Conservation (phyloP, 1,139 yeast genomes). For the Blastobotrys elegans region DNA sequence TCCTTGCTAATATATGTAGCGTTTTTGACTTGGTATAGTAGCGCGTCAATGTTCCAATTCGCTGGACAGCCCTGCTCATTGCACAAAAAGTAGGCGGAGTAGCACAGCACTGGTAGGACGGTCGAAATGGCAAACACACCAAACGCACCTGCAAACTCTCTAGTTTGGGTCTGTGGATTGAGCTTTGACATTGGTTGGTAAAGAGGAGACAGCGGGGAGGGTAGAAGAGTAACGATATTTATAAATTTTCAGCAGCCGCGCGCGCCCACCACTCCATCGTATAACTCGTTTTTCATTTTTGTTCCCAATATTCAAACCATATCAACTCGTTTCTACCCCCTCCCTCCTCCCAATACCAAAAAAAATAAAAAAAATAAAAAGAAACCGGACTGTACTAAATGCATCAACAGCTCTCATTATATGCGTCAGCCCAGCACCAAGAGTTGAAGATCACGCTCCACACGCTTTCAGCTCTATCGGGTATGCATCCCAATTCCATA, state of each 20-base stretch:
- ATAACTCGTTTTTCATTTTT: neutral
- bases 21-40: slow-evolving; percentile 32
- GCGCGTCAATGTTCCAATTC: slow-evolving; percentile 19
- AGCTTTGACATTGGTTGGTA: slow-evolving; percentile 29
- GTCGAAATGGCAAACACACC: slow-evolving; percentile 68
- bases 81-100: slow-evolving; percentile 49
- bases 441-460: slow-evolving; percentile 33
- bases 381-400: slow-evolving; percentile 18
- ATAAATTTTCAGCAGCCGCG: neutral
- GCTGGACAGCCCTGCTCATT: slow-evolving; percentile 35
- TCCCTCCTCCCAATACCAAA: neutral
- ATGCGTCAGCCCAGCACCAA: slow-evolving; percentile 29
- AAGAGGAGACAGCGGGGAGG: neutral
- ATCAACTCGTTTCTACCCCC: no score
- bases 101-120: slow-evolving; percentile 61
- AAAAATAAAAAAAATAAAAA: neutral
- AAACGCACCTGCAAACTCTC: slow-evolving; percentile 71
- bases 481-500: slow-evolving; percentile 31
- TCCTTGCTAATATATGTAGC: slow-evolving; percentile 28
- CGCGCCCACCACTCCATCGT: neutral
- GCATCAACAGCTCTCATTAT: slow-evolving; percentile 36
- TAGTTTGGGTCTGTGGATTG: slow-evolving; percentile 66
- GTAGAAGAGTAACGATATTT: neutral
- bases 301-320: no score
- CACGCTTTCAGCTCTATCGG: slow-evolving; percentile 34